phyloP scores from a whole-genome alignment of 2,329 filamentous ascomycete species.

The Epichloe festucae region DNA sequence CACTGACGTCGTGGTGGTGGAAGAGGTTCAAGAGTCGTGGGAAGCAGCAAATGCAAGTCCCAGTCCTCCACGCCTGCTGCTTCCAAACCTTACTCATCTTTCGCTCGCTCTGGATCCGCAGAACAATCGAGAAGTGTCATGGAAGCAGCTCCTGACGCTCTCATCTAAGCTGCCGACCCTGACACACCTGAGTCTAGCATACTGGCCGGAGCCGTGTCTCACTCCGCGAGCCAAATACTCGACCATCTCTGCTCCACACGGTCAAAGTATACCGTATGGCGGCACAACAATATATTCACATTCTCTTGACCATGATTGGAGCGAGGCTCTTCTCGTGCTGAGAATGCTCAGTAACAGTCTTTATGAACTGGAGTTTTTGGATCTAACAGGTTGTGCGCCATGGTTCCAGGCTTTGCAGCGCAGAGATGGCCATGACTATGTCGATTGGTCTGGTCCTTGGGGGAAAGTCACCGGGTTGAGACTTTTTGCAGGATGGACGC shows the following conservation, averaged over 20 bases:
- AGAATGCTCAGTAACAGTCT: conserved; percentile 39
- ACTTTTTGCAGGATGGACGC: conserved; percentile 31
- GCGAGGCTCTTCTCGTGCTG: conserved; percentile 43
- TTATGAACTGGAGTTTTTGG: conserved; percentile 47
- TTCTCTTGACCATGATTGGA: conserved; percentile 44
- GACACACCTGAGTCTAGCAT: conserved; percentile 48
- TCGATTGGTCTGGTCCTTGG: conserved; percentile 43
- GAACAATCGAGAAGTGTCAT: conserved; percentile 29
- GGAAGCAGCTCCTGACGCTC: conserved; percentile 45
- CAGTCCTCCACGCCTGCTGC: conserved; percentile 24
- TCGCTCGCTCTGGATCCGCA: conserved; percentile 38
- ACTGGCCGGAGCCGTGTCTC: conserved; percentile 48
- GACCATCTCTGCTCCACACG: conserved; percentile 32
- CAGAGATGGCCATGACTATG: conserved; percentile 29
- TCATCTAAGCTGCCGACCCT: conserved; percentile 38
- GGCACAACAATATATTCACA: conserved; percentile 46
- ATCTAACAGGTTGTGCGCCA: conserved; percentile 44
- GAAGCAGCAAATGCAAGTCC: conserved; percentile 26
- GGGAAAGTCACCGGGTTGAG: conserved; percentile 35
- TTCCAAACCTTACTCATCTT: conserved; percentile 47
- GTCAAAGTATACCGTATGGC: conserved; percentile 34
- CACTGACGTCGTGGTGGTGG: conserved; percentile 1
- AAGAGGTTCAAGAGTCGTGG: conserved; percentile 38
- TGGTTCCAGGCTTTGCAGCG: conserved; percentile 39
- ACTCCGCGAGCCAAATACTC: conserved; percentile 39